Evolutionary conservation across 2,329 filamentous ascomycete species (phyloP).

Genomic region (Fusarium decemcellulare): DNA sequence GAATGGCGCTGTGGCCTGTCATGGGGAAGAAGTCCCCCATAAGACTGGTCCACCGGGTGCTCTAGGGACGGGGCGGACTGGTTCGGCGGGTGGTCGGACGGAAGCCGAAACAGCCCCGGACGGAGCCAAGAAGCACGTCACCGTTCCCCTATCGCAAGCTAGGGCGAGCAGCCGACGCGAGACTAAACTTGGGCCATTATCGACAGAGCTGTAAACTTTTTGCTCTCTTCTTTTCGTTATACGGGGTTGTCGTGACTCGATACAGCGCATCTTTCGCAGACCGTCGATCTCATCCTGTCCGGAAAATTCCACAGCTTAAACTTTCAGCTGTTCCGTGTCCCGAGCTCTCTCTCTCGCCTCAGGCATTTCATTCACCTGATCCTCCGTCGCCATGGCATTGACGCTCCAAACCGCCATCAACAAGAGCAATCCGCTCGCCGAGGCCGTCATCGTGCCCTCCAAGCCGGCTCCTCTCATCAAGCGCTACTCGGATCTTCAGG

Average conservation of each 20-base stretch:
- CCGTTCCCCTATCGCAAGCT: constrained; percentile 34
- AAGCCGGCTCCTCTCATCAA: constrained; percentile 74
- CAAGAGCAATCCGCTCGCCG: constrained; percentile 57
- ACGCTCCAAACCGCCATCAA: constrained; percentile 67
- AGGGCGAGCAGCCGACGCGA: constrained; percentile 1
- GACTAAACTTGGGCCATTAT: constrained; percentile 13
- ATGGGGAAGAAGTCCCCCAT: constrained; percentile 8
- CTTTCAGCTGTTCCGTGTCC: neutral
- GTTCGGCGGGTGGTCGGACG: constrained; percentile 43
- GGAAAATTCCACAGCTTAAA: neutral
- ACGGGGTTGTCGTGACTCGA: neutral
- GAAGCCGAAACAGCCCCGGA: constrained; percentile 40
- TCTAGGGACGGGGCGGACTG: constrained; percentile 34
- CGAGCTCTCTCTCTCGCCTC: neutral
- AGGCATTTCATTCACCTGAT: constrained; percentile 2
- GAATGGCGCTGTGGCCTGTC: neutral
- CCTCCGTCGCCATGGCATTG: constrained; percentile 50
- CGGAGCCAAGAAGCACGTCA: constrained; percentile 43
- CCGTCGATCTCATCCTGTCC: neutral
- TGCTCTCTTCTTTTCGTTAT: constrained; percentile 7
- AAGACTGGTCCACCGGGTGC: constrained; percentile 26
- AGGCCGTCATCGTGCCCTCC: constrained; percentile 81
- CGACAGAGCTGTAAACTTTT: constrained; percentile 3
- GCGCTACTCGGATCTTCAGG: constrained; percentile 76
- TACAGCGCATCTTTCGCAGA: neutral